phyloP scores from a whole-genome alignment of 306 rosid species.

The Lupinus albus region DNA sequence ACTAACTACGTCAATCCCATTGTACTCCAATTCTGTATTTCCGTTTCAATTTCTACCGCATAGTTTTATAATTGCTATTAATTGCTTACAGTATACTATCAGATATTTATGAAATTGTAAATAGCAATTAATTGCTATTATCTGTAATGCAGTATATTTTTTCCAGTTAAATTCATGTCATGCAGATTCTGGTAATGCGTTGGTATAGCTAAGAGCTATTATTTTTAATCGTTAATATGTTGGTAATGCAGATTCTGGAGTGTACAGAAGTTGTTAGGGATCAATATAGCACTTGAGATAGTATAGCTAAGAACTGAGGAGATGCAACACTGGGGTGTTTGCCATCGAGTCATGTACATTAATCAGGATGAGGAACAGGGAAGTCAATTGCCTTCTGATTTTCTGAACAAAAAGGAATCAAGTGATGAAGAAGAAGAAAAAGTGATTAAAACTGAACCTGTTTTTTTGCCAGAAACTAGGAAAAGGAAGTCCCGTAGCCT shows the following conservation, averaged over 20 bases:
- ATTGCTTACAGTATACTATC: too few species aligned
- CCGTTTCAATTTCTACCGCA: too few species aligned
- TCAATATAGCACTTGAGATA: conserved; percentile 12
- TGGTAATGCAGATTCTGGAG: conserved; percentile 31
- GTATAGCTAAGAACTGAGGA: conserved; percentile 27
- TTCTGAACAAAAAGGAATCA: conserved; percentile 44
- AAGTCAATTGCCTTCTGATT: conserved; percentile 43
- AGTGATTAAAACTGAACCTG: conserved; percentile 43
- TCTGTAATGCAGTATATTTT: too few species aligned
- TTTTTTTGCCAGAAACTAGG: conserved; percentile 41
- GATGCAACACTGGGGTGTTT: conserved; percentile 58
- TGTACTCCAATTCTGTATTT: too few species aligned
- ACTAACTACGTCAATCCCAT: too few species aligned
- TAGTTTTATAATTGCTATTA: too few species aligned
- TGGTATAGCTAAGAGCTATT: too few species aligned
- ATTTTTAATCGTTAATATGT: conserved; percentile 5
- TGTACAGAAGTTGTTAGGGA: conserved; percentile 33
- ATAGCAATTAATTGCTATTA: too few species aligned
- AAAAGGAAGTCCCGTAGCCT: conserved; percentile 58
- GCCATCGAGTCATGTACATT: conserved; percentile 36
- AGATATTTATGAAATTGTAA: not conserved
- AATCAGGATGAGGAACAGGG: conserved; percentile 38
- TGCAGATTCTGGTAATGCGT: too few species aligned
- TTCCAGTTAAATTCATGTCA: not conserved
- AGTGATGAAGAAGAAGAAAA: conserved; percentile 47